These are phyloP conservation scores for Ganoderma meredithae DNA, from an alignment of 1,284 basidiomycete genomes.

Conservation along the genomic window DNA sequence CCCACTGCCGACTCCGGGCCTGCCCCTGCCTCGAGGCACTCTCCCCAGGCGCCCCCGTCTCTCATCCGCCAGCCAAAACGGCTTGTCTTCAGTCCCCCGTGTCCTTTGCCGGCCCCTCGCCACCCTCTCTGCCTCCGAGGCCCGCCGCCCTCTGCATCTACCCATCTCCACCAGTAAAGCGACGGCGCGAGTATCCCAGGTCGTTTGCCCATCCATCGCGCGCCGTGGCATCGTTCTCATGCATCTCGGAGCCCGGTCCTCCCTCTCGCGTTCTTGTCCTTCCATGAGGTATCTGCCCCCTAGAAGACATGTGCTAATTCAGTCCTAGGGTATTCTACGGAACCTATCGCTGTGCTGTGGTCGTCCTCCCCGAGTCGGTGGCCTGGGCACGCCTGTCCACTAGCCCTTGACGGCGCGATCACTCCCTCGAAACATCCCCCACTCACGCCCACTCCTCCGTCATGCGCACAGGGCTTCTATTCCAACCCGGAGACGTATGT, in stretches of 20 bases:
- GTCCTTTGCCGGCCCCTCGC: background rate
- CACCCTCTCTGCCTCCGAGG: background rate
- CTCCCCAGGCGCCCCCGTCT: slow-evolving; percentile 18
- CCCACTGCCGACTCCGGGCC: slow-evolving; percentile 14
- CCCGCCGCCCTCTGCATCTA: background rate
- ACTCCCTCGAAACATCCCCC: slow-evolving; percentile 12
- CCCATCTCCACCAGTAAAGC: background rate
- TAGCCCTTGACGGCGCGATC: slow-evolving; percentile 25
- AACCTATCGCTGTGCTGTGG: slow-evolving; percentile 25
- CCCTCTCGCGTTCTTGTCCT: slow-evolving; percentile 15
- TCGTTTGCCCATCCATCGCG: background rate
- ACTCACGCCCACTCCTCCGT: slow-evolving; percentile 18
- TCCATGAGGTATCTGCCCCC: slow-evolving; percentile 17
- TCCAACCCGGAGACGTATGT: background rate
- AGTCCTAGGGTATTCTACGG: slow-evolving; percentile 15
- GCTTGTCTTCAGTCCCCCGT: slow-evolving; percentile 15
- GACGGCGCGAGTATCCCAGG: background rate
- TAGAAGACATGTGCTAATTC: slow-evolving; percentile 19
- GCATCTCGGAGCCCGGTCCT: slow-evolving; percentile 25
- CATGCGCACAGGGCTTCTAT: background rate
- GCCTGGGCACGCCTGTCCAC: slow-evolving; percentile 16
- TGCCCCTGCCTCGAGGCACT: slow-evolving; percentile 26
- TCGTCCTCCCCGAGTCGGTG: slow-evolving; percentile 19
- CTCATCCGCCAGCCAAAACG: slow-evolving; percentile 18
- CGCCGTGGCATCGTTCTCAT: slow-evolving; percentile 14